These are phyloP conservation scores for Stephania cephalantha DNA, from an alignment of 164 flowering plant genomes.

Conservation along the genomic window DNA sequence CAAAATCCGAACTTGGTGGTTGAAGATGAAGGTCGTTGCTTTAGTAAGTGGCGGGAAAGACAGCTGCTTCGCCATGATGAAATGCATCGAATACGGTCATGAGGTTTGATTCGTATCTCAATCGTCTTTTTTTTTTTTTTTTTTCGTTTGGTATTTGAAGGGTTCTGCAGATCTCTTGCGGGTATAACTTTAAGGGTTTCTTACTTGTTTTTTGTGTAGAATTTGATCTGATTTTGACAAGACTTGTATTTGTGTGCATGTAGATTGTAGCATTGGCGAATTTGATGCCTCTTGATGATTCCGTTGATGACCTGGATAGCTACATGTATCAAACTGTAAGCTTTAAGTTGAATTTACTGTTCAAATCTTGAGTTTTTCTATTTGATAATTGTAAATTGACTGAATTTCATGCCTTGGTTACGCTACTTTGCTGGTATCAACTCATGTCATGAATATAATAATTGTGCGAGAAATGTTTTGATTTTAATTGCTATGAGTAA, in stretches of 20 bases:
- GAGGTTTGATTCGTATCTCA: slow-evolving; percentile 35
- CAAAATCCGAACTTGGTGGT: not conserved
- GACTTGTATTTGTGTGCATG: not conserved
- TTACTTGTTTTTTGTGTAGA: not conserved
- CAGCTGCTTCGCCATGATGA: slow-evolving; percentile 95
- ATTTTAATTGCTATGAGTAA: not conserved
- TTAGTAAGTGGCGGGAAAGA: slow-evolving; percentile 95
- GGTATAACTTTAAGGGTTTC: too few relatives aligned
- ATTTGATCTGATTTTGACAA: not conserved
- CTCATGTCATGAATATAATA: not conserved
- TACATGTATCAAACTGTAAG: slow-evolving; percentile 98
- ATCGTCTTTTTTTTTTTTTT: too few relatives aligned
- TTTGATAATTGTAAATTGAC: not conserved
- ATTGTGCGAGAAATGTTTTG: not conserved
- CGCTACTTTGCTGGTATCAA: not conserved
- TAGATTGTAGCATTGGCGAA: slow-evolving; percentile 95
- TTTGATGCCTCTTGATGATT: slow-evolving; percentile 80
- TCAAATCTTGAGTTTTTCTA: not conserved
- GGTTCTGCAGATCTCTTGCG: too few relatives aligned
- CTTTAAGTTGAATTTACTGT: not conserved
- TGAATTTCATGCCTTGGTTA: too few relatives aligned
- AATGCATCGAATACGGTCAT: slow-evolving; percentile 75
- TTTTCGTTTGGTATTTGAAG: too few relatives aligned
- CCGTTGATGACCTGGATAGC: slow-evolving; percentile 88
- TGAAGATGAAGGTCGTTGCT: slow-evolving; percentile 82